Evolutionary conservation across 176 grass and related monocot species (phyloP), one percentile per base, ranked within the genome.

Genomic region (Triticum urartu): DNA sequence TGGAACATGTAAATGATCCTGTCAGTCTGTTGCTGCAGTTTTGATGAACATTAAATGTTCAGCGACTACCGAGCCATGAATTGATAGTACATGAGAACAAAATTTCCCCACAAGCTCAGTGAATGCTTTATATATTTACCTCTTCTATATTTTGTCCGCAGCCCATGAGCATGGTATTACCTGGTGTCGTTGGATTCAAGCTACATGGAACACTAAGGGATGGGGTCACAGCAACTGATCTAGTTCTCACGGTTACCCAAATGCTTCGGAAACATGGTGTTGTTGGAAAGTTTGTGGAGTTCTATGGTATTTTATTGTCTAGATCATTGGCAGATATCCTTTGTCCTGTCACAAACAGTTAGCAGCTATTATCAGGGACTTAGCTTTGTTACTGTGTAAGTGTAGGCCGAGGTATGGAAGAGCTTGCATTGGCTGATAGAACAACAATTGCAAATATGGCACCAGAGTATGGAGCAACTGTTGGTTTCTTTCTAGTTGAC

Each of bases 381-480:
- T 72, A 42, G 21, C 69, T 72, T 72, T 72, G 69, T 43, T 42
- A 72, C 20, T 24, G 10, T 75, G 22, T 48, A 75, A 75, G 7
- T 75, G 72, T 28, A 75, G 72, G 72, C 40, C 24, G 12, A 48
- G 72, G 72, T 75, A 17, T 75, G 42, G 42, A 48, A 48, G 42
- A 75, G 22, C 81, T 94, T 38, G 79, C 89, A 15, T 50, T 94
- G 67, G 87, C 89, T 26, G 92, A 94, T 64, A 87, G 87, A 66
- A 89, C 89, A 77, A 94, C 92, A 7, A 94, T 94, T 82, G 87
- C 89, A 45, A 94, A 94, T 86, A 94, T 94, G 92, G 87, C 92
- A 62, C 92, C 87, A 12, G 89, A 94, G 84, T 94, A 91, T 79
- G 92, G 89, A 82, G 89, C 92, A 45, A 94, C 92, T 22, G 91